Evolutionary conservation across 2,329 filamentous ascomycete genomes (phyloP).

Genomic region (Bipolaris oryzae): DNA sequence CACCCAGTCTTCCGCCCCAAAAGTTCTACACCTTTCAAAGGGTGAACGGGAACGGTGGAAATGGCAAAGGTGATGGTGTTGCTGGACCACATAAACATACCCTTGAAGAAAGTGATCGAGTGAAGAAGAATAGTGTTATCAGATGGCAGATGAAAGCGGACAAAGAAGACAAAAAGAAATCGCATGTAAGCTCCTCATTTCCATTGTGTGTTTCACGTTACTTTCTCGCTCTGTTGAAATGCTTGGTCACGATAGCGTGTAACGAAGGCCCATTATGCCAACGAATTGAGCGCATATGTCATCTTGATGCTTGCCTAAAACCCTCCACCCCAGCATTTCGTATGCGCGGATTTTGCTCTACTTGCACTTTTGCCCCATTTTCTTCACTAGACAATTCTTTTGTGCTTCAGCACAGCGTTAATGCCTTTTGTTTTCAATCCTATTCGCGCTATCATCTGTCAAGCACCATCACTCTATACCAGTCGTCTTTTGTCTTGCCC

Average conservation of each 20-base stretch:
- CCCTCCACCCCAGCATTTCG: constrained; percentile 1
- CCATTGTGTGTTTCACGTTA: not conserved
- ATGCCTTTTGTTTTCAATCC: constrained; percentile 14
- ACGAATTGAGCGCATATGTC: constrained; percentile 16
- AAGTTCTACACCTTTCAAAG: constrained; percentile 73
- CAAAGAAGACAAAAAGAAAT: constrained; percentile 67
- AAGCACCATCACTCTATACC: not conserved
- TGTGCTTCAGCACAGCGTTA: not conserved
- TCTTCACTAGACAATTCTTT: not conserved
- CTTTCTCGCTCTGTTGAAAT: constrained; percentile 5
- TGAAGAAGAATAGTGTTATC: constrained; percentile 81
- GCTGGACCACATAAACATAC: constrained; percentile 76
- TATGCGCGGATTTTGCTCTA: constrained; percentile 2
- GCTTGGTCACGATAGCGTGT: constrained; percentile 5
- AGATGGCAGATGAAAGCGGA: constrained; percentile 68
- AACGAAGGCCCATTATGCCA: constrained; percentile 5
- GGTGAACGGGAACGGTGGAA: constrained; percentile 76
- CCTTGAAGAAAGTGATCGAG: constrained; percentile 74
- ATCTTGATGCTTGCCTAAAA: constrained; percentile 18
- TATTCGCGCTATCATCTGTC: not conserved
- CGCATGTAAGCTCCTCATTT: constrained; percentile 34
- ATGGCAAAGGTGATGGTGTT: constrained; percentile 72
- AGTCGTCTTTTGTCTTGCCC: not conserved
- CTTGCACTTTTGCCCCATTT: not conserved
- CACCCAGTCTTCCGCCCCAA: constrained; percentile 17